Evolutionary conservation across 257 asterid species (phyloP).

Genomic region (Ehretia macrophylla): DNA sequence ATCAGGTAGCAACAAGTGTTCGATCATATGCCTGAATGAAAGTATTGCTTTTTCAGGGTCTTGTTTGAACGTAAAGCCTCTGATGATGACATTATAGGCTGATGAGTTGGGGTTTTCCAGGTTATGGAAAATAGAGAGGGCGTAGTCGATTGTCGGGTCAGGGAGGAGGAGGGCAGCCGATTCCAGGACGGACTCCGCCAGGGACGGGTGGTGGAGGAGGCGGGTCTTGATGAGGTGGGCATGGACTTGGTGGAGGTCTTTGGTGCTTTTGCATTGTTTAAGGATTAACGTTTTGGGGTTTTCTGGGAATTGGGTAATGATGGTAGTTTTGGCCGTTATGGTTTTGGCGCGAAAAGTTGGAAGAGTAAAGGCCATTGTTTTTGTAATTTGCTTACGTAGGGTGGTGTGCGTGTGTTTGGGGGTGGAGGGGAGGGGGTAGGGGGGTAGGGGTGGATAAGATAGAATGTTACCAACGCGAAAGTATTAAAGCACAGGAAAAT

Average conservation of each 20-base stretch:
- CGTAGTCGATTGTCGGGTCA: constrained; percentile 32
- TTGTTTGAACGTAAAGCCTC: constrained; percentile 29
- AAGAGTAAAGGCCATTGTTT: constrained; percentile 27
- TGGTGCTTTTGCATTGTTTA: constrained; percentile 39
- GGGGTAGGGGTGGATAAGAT: no score
- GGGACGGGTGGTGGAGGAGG: constrained; percentile 33
- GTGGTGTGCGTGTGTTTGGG: no score
- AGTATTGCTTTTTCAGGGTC: constrained; percentile 29
- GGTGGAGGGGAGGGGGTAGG: no score
- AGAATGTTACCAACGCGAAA: no score
- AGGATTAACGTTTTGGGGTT: constrained; percentile 44
- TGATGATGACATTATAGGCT: constrained; percentile 44
- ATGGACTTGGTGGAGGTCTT: constrained; percentile 46
- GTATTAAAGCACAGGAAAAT: no score
- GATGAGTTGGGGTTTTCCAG: constrained; percentile 35
- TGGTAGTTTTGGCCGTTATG: constrained; percentile 12
- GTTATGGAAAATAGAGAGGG: constrained; percentile 29
- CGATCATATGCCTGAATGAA: constrained; percentile 36
- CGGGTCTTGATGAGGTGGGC: constrained; percentile 47
- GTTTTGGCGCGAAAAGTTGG: constrained; percentile 12
- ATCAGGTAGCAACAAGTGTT: constrained; percentile 29
- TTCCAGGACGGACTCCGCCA: constrained; percentile 44
- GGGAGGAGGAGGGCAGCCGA: constrained; percentile 41
- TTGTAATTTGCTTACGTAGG: background rate
- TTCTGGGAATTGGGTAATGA: constrained; percentile 21